Base-by-base conservation (phyloP, 78 protist genomes). In the Cavenderia fasciculata region DNA sequence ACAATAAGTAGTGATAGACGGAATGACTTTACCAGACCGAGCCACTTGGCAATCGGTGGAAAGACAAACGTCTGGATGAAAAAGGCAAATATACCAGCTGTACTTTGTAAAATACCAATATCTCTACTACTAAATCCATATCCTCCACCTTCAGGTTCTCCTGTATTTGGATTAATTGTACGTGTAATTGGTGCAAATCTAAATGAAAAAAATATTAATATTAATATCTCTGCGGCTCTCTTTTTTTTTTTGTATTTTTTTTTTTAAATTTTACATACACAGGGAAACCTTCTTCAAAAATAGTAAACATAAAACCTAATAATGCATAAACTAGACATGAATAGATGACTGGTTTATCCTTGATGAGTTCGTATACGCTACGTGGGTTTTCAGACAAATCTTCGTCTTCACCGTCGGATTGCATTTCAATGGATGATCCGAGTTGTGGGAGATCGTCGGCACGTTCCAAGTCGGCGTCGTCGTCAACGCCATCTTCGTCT, bases 241-340 rank as follows among this genome's bases (percentile, higher is more conserved):
- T n/a, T n/a, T n/a, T n/a, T n/a, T n/a, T n/a, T n/a, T n/a, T n/a
- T n/a, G n/a, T n/a, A n/a, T n/a, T n/a, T n/a, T n/a, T n/a, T n/a
- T n/a, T n/a, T n/a, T n/a, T n/a, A n/a, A n/a, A n/a, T n/a, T n/a
- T n/a, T n/a, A n/a, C n/a, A n/a, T 59, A 78, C 12, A 63, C 41
- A 52, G 87, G 87, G 59, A 78, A 78, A 1, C 44, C 74, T 34
- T 78, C 87, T 27, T 78, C 87, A 8, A 78, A 78, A 10, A 78
- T 78, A 4, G 87, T 78, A 52, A 49, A 78, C 47, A 78, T 44
- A 36, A 78, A 78, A n/a, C 87, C 87, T 6, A 78, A 43, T 12
- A 78, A 40, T 27, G 87, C 74, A 65, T 78, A 78, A 1, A 34
- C 54, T 5, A 78, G 11, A 40, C 87, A 78, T 33, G 87, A 33